These are phyloP conservation scores for Ichthyophthirius multifiliis DNA, from an alignment of 169 alveolate genomes.

Conservation along the genomic window DNA sequence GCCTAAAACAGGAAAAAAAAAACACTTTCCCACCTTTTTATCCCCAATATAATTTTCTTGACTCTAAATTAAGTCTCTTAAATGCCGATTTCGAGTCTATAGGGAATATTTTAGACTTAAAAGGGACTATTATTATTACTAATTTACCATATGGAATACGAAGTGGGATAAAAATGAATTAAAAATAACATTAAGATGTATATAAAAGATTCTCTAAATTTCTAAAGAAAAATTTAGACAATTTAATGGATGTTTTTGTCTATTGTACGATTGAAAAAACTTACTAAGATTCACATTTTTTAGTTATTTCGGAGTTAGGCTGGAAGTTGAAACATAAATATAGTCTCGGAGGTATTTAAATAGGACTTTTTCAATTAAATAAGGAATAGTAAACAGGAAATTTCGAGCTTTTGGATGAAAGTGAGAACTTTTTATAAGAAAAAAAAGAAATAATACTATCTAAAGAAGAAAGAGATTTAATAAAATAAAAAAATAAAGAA, in stretches of 20 bases:
- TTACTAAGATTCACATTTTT: background rate
- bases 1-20: background rate
- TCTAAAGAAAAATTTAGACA: background rate
- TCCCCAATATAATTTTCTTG: background rate
- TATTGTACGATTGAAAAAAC: background rate
- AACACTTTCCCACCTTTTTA: background rate
- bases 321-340: background rate
- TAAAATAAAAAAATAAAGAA: background rate
- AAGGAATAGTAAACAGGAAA: background rate
- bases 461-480: background rate
- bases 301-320: background rate
- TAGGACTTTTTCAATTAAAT: constrained; percentile 1
- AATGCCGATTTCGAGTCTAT: constrained; percentile 8
- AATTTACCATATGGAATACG: constrained; percentile 3
- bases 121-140: constrained; percentile 1
- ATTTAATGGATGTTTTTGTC: constrained; percentile 5
- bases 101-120: background rate
- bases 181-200: background rate
- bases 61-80: background rate
- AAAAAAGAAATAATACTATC: background rate
- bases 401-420: background rate
- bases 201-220: constrained; percentile 6
- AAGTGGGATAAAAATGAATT: background rate
- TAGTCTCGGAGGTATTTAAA: background rate
- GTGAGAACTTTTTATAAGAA: background rate